A percentile compares a stretch with the other conserved stretches of the same genome.
These are phyloP conservation scores for Alternaria brassicicola DNA, from an alignment of 2,329 filamentous ascomycete genomes.

Conservation along the genomic window DNA sequence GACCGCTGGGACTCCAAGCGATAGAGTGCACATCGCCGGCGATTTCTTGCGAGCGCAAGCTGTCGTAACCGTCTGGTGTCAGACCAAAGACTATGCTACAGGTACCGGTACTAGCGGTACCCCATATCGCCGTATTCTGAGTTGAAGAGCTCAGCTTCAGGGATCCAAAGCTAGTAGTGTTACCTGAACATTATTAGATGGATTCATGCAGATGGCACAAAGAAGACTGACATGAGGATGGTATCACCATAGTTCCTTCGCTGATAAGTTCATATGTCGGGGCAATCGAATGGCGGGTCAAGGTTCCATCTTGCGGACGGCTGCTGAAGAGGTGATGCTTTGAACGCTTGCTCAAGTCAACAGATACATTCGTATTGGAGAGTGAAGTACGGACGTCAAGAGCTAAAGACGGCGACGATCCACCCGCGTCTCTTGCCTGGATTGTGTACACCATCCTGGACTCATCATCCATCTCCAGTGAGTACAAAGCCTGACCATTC, in stretches of 20 bases:
- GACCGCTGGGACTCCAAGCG: conserved; percentile 28
- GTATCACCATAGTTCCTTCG: conserved; percentile 26
- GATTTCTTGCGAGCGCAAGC: conserved; percentile 25
- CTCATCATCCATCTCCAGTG: conserved; percentile 23
- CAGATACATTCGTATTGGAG: background rate
- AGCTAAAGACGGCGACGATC: conserved; percentile 23
- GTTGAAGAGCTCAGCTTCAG: conserved; percentile 20
- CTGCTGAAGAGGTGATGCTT: conserved; percentile 27
- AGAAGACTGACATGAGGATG: conserved; percentile 24
- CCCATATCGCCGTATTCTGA: conserved; percentile 25
- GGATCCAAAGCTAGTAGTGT: conserved; percentile 24
- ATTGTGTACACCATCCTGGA: conserved; percentile 16
- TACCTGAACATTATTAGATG: conserved; percentile 16
- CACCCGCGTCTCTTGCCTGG: conserved; percentile 17
- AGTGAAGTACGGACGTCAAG: conserved; percentile 23
- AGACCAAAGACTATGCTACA: conserved; percentile 32
- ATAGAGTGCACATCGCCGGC: conserved; percentile 30
- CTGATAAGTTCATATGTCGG: conserved; percentile 24
- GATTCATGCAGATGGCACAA: background rate
- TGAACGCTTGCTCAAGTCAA: conserved; percentile 16
- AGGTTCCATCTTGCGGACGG: conserved; percentile 22
- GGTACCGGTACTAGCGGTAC: conserved; percentile 27
- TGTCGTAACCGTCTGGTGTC: conserved; percentile 19
- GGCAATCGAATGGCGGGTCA: conserved; percentile 25
- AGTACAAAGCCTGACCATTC: conserved; percentile 20